These are phyloP conservation scores for Lachnellula occidentalis DNA, from an alignment of 2,329 filamentous ascomycete species.

Conservation along the genomic window DNA sequence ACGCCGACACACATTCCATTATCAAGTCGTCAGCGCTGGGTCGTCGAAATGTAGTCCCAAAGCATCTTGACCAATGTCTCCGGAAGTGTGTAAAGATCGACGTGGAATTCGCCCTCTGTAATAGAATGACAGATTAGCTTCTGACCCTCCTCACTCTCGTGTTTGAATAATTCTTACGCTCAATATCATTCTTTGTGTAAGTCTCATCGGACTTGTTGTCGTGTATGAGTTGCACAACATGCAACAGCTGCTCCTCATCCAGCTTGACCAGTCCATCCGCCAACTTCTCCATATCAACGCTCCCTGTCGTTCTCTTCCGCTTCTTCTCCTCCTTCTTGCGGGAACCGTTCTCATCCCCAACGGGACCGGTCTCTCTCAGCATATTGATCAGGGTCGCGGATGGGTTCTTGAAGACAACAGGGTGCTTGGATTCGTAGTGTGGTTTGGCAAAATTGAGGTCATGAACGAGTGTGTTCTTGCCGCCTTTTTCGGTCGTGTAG, in stretches of 20 bases:
- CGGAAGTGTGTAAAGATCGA: conserved; percentile 95
- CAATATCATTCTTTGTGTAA: conserved; percentile 95
- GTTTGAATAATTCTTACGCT: conserved; percentile 58
- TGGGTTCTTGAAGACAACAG: conserved; percentile 85
- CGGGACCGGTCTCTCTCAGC: conserved; percentile 77
- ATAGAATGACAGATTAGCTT: conserved; percentile 7
- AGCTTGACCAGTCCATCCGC: conserved; percentile 87
- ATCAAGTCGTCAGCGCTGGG: background rate
- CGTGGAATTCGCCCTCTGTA: conserved; percentile 90
- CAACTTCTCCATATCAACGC: conserved; percentile 91
- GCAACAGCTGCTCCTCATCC: conserved; percentile 84
- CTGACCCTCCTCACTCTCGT: background rate
- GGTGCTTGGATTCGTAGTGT: conserved; percentile 77
- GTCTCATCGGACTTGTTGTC: conserved; percentile 93
- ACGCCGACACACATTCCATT: background rate
- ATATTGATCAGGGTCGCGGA: conserved; percentile 75
- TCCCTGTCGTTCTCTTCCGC: conserved; percentile 61
- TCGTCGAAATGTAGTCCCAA: conserved; percentile 70
- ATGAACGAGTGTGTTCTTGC: conserved; percentile 73
- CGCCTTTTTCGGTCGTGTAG: conserved; percentile 77
- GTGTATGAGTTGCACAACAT: conserved; percentile 96
- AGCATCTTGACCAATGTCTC: conserved; percentile 86
- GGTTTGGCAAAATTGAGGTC: conserved; percentile 86
- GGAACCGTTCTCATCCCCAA: conserved; percentile 71
- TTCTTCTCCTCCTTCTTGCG: conserved; percentile 56